Evolutionary conservation across 352 stramenopile species (phyloP).

Genomic region (Globisporangium paroecandrum): DNA sequence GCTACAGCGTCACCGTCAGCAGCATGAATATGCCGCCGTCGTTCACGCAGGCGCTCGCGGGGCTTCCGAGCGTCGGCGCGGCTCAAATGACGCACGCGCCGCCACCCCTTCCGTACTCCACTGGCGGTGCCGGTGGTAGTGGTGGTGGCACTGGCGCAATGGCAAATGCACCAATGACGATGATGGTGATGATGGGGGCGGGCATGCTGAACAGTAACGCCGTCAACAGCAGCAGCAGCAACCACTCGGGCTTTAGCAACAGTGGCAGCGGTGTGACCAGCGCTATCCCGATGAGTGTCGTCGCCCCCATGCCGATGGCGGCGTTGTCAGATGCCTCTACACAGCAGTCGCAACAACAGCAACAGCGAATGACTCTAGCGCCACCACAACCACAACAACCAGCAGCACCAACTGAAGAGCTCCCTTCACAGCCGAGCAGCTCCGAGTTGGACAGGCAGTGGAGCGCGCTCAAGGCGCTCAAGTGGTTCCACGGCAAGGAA

Average conservation of each 20-base stretch:
- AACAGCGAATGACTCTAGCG: neutral
- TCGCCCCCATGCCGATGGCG: neutral
- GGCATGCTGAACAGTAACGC: neutral
- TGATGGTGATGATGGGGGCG: conserved; percentile 6
- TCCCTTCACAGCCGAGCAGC: neutral
- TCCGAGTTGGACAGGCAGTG: conserved; percentile 16
- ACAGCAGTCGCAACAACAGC: neutral
- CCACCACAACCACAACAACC: neutral
- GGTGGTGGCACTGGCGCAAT: neutral
- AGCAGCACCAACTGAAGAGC: neutral
- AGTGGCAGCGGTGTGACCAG: neutral
- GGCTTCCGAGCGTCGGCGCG: neutral
- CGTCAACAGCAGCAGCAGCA: neutral
- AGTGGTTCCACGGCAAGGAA: conserved; percentile 36
- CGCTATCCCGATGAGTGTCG: neutral
- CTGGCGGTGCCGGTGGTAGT: neutral
- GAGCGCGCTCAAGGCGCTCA: conserved; percentile 27
- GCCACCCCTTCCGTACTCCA: neutral
- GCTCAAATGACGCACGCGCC: neutral
- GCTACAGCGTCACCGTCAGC: neutral
- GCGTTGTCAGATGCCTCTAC: neutral
- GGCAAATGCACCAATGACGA: neutral
- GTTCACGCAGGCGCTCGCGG: conserved; percentile 14
- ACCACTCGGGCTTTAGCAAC: neutral
- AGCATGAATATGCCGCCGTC: conserved; percentile 7